phyloP scores from a whole-genome alignment of 768 basidiomycete species.

The Flagelloscypha sp. region DNA sequence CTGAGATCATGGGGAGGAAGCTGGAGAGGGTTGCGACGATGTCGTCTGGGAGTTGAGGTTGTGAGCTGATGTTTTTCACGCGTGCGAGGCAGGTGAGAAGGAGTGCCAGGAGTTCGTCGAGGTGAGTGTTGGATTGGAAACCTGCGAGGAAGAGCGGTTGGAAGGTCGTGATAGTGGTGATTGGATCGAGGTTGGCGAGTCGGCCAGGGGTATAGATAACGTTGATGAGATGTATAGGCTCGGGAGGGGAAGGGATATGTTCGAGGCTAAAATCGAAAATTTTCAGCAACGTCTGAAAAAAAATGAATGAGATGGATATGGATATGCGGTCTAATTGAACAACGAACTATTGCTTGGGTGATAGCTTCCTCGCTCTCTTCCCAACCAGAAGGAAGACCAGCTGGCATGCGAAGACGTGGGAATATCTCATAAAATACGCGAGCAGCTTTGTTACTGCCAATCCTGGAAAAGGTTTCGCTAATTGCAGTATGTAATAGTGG shows the following conservation, averaged over 20 bases:
- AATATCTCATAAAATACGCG: conserved; percentile 36
- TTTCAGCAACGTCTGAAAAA: too few relatives aligned
- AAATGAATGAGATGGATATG: conserved; percentile 3
- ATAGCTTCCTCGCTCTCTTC: conserved; percentile 32
- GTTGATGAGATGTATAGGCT: too few relatives aligned
- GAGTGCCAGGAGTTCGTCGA: conserved; percentile 56
- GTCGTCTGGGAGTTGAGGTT: conserved; percentile 30
- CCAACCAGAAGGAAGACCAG: conserved; percentile 25
- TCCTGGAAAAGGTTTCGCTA: too few relatives aligned
- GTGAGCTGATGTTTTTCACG: conserved; percentile 12
- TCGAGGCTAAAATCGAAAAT: too few relatives aligned
- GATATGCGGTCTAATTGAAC: conserved; percentile 1
- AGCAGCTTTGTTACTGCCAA: too few relatives aligned
- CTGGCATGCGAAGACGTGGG: conserved; percentile 34
- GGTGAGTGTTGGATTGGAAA: conserved; percentile 41
- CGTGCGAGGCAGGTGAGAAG: conserved; percentile 33
- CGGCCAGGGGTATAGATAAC: too few relatives aligned
- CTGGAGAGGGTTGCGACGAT: conserved; percentile 39
- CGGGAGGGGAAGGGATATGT: too few relatives aligned
- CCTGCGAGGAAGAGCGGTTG: conserved; percentile 38
- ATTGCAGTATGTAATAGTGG: too few relatives aligned
- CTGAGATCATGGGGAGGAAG: conserved; percentile 47
- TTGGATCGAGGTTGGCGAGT: too few relatives aligned
- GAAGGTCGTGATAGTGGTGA: conserved; percentile 23
- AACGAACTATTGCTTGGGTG: conserved; percentile 30